phyloP scores from a whole-genome alignment of 768 basidiomycete species.

The Leccinellum luteum region DNA sequence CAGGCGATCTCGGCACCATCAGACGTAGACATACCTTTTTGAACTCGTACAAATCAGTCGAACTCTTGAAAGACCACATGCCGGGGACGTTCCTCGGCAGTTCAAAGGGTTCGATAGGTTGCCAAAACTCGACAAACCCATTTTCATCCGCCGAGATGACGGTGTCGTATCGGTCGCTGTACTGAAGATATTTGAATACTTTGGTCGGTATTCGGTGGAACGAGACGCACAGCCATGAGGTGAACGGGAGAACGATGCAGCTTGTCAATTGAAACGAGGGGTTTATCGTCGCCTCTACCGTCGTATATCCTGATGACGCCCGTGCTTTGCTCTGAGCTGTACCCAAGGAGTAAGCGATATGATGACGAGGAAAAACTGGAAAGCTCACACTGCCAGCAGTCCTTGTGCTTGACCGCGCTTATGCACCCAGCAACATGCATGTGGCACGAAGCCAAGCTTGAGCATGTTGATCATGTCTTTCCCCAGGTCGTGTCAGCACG shows the following conservation, averaged over 20 bases:
- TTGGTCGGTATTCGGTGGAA: neutral
- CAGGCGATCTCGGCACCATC: neutral
- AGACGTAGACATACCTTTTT: constrained; percentile 68
- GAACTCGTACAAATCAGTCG: constrained; percentile 95
- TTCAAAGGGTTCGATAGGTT: constrained; percentile 84
- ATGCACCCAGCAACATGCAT: constrained; percentile 95
- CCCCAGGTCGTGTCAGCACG: neutral
- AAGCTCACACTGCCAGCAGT: constrained; percentile 80
- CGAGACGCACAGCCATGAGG: constrained; percentile 71
- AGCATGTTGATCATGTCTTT: constrained; percentile 99
- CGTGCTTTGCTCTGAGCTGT: constrained; percentile 73
- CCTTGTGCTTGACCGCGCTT: constrained; percentile 82
- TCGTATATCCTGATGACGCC: constrained; percentile 88
- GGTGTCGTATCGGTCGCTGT: constrained; percentile 84
- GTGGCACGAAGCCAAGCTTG: constrained; percentile 81
- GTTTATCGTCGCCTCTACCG: constrained; percentile 78
- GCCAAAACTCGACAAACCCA: constrained; percentile 97
- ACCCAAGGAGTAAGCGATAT: constrained; percentile 17
- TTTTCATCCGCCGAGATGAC: constrained; percentile 93
- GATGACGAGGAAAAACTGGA: constrained; percentile 16
- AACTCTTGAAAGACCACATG: constrained; percentile 87
- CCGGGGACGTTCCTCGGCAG: constrained; percentile 73
- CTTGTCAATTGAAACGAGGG: constrained; percentile 70
- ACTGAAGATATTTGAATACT: constrained; percentile 45
- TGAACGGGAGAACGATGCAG: constrained; percentile 90